Evolutionary conservation across 805 yeast species (phyloP).

Genomic region (Cyberlindnera japonica): DNA sequence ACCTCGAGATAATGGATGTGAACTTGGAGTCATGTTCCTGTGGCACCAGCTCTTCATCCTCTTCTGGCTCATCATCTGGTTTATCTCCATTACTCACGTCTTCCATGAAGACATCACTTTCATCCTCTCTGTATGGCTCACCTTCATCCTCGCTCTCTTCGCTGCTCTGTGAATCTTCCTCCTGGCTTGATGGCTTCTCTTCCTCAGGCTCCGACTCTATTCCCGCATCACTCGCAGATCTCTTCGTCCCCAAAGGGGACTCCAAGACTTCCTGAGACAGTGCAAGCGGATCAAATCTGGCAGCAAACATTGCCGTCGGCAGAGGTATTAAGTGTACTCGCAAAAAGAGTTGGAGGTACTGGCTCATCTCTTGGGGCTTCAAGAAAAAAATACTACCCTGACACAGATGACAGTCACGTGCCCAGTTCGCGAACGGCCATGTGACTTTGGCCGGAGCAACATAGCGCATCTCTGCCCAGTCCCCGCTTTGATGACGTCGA

Average conservation of each 20-base stretch:
- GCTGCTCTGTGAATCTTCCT: slow-evolving; percentile 7
- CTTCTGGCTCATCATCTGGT: slow-evolving; percentile 16
- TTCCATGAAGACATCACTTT: slow-evolving; percentile 16
- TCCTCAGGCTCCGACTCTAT: slow-evolving; percentile 12
- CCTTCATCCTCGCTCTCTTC: slow-evolving; percentile 12
- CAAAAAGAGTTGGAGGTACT: not conserved
- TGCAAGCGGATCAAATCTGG: slow-evolving; percentile 54
- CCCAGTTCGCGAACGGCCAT: too few relatives aligned
- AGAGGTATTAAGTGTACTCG: not conserved
- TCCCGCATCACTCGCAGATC: slow-evolving; percentile 23
- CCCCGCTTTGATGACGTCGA: too few relatives aligned
- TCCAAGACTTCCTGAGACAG: slow-evolving; percentile 10
- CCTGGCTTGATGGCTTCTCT: slow-evolving; percentile 1
- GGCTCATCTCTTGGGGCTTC: slow-evolving; percentile 1
- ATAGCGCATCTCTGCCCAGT: too few relatives aligned
- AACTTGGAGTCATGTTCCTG: slow-evolving; percentile 39
- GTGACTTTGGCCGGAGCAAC: too few relatives aligned
- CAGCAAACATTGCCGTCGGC: slow-evolving; percentile 61
- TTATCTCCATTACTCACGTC: too few relatives aligned
- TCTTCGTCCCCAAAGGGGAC: slow-evolving; percentile 11
- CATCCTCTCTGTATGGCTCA: slow-evolving; percentile 1
- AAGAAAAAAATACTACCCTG: too few relatives aligned
- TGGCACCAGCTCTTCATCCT: slow-evolving; percentile 19
- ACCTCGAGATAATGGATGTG: slow-evolving; percentile 49
- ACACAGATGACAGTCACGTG: too few relatives aligned